Base-by-base conservation (phyloP, 2,329 filamentous ascomycete species). In the Fusarium phyllophilum region DNA sequence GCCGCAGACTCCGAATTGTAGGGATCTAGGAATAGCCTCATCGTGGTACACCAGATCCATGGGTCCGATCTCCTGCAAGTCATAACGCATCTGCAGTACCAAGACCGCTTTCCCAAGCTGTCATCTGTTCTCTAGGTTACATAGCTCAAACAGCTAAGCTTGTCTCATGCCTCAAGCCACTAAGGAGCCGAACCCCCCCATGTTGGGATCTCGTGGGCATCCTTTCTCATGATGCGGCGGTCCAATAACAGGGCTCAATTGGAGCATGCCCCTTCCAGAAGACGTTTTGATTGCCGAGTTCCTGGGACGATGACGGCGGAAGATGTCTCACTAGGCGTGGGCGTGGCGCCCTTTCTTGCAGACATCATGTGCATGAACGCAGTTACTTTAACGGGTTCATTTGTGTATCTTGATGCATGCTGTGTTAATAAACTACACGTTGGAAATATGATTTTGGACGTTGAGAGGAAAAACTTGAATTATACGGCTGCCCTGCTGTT, bases 201-300 rank as follows among this genome's bases (percentile, higher is more conserved):
- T 49, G 38, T 38, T 49, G 26, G 31, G 34, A 55, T 48, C 72
- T 70, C 65, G 72, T 73, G 68, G 64, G 55, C 54, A 55, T 74
- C 45, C 52, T 29, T 52, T 62, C 57, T 49, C 34, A 59, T 39
- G 38, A 57, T 31, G 20, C 24, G 31, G n/a, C 38, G 51, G 42
- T 51, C 72, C 68, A 74, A 75, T 74, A 56, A 38, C 13, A 56
- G 34, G 24, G 31, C 55, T 61, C 49, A 70, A 62, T 73, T 60
- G 45, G 45, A 73, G 64, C 72, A 74, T 74, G 72, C 64, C 57
- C 68, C 64, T 75, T 63, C 42, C 20, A 72, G 51, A 60, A 60
- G 57, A 63, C 48, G 36, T 48, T 49, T 29, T 44, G 60, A 66
- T 75, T 74, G 72, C 60, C 54, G 38, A 38, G 72, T 66, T n/a